A percentile compares a stretch with the other conserved stretches of the same genome.
phyloP scores from a whole-genome alignment of 2,329 filamentous ascomycete species.

The Claviceps cyperi region DNA sequence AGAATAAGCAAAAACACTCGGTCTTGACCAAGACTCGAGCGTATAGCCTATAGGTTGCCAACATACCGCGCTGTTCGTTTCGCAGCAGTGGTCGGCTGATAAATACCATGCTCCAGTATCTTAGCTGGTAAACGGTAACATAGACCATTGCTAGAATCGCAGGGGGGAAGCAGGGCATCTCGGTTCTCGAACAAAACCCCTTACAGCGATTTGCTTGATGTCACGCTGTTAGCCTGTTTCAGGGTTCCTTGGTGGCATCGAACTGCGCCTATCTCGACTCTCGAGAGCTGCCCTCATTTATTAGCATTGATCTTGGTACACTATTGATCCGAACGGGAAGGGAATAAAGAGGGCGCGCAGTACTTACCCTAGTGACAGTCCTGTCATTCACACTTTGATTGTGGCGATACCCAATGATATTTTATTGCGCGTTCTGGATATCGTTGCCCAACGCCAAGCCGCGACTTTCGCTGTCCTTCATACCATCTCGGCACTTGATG shows the following conservation, averaged over 20 bases:
- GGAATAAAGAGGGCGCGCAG: neutral
- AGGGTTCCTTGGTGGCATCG: neutral
- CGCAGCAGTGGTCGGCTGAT: too few relatives aligned
- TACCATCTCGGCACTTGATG: conserved; percentile 24
- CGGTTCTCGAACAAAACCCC: too few relatives aligned
- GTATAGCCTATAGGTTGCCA: too few relatives aligned
- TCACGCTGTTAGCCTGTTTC: too few relatives aligned
- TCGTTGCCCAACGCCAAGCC: conserved; percentile 24
- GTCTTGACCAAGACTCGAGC: too few relatives aligned
- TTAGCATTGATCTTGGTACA: neutral
- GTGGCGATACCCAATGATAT: conserved; percentile 30
- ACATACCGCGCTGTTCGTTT: too few relatives aligned
- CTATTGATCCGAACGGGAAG: neutral
- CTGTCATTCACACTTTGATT: conserved; percentile 22
- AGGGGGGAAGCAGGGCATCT: too few relatives aligned
- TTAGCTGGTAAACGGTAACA: too few relatives aligned
- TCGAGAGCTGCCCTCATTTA: neutral
- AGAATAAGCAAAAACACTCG: too few relatives aligned
- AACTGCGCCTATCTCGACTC: neutral
- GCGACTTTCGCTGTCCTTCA: conserved; percentile 22
- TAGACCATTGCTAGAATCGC: too few relatives aligned
- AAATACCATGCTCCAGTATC: too few relatives aligned
- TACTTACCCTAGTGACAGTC: conserved; percentile 29
- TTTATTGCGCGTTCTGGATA: conserved; percentile 32
- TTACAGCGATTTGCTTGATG: too few relatives aligned